Base-by-base conservation (phyloP, 2,329 filamentous ascomycete genomes). In the Thermomyces lanuginosus region DNA sequence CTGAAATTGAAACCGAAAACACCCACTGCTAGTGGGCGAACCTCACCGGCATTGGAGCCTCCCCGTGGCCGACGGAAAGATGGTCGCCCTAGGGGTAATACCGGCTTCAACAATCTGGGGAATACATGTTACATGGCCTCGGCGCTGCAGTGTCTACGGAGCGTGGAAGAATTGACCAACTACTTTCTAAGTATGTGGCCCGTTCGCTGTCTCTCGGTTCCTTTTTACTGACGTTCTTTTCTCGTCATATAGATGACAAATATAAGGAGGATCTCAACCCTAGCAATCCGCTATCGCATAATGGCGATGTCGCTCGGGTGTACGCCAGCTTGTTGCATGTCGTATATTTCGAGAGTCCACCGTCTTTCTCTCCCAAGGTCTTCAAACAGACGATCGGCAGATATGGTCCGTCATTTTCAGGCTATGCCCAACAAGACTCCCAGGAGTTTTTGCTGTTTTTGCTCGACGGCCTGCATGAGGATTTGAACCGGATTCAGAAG, bases 81-180 rank as follows among this genome's bases (percentile, higher is more conserved):
- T 20, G 78, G 78, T 6, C 72, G 73, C 35, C 69, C 71, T 8
- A 55, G 72, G 17, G 89, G 89, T 16, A 76, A 75, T 21, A 78
- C 84, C 21, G 89, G 89, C 17, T 60, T 98, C 27, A 72, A 70
- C 36, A 98, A 98, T 45, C 60, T 98, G 8, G 89, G 89, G 25
- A 98, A 98, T 45, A 95, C 89, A 0, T 98, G 89, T 55, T 98
- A 98, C 57, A 93, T 95, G 84, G 95, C 95, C 53, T 92, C 86
- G 12, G 89, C 89, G 6, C 62, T 95, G 29, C 89, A 98, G 49
- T 98, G 89, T 49, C 71, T 98, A 27, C 74, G 86, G 26, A 91
- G 81, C 41, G 83, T 93, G 0, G 81, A 92, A 46, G 89, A 98
- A 52, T 59, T 98, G 36, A 86, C 82, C 4, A 75, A 83, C 43